These are phyloP conservation scores for Yamadazyma sp. DNA, from an alignment of 805 yeast genomes.

Conservation along the genomic window DNA sequence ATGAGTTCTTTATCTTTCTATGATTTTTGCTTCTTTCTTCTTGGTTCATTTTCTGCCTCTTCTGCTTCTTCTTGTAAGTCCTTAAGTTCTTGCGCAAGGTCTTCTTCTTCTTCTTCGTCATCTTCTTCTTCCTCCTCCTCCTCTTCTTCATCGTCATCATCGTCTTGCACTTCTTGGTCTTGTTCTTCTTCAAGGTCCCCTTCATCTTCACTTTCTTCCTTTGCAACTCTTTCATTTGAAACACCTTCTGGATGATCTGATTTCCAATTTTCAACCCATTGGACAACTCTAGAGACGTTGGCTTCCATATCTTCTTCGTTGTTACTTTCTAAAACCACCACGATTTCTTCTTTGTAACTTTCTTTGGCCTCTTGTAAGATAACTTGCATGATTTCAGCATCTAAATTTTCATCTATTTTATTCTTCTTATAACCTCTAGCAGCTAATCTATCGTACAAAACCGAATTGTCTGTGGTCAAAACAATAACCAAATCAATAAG, in stretches of 20 bases:
- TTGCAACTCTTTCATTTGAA: constrained; percentile 23
- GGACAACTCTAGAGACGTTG: constrained; percentile 72
- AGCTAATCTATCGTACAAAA: constrained; percentile 70
- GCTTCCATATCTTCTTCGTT: constrained; percentile 71
- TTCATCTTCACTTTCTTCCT: constrained; percentile 13
- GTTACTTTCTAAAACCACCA: constrained; percentile 76
- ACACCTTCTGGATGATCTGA: constrained; percentile 44
- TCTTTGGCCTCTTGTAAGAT: constrained; percentile 84
- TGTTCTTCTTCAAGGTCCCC: constrained; percentile 14
- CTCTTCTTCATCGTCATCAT: constrained; percentile 4
- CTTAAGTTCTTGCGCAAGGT: constrained; percentile 11
- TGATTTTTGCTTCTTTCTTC: constrained; percentile 9
- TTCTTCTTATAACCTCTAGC: constrained; percentile 75
- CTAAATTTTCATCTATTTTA: constrained; percentile 87
- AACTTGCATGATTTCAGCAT: constrained; percentile 96
- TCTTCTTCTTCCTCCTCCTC: constrained; percentile 8
- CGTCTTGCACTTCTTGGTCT: constrained; percentile 11
- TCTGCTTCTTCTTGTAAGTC: constrained; percentile 17
- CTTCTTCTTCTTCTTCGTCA: constrained; percentile 13
- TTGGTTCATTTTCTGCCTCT: constrained; percentile 12
- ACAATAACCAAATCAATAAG: constrained; percentile 91
- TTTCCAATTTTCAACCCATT: constrained; percentile 79
- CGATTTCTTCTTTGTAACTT: constrained; percentile 72
- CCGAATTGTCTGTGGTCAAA: constrained; percentile 69
- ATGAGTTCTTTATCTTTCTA: constrained; percentile 1